Base-by-base conservation (phyloP, 108 stramenopile genomes). In the Mediolabrus comicus region DNA sequence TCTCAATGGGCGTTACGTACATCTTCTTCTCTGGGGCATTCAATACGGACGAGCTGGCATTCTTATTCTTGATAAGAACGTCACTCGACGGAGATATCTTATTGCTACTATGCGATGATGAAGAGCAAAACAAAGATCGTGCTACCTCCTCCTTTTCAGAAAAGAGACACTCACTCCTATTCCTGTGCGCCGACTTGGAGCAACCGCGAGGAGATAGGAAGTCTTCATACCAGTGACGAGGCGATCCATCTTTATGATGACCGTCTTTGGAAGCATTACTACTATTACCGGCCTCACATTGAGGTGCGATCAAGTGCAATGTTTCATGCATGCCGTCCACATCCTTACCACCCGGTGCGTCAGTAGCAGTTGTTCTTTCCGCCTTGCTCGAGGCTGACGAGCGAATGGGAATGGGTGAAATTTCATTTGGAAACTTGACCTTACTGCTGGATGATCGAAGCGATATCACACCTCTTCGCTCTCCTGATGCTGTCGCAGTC, bases 181-280 rank as follows among this genome's bases (percentile, higher is more conserved):
- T 49, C 22, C 46, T 49, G 1, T 17, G 6, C n/a, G 46, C 19
- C 46, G 19, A 22, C 46, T 49, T 49, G 4, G 46, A 49, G 22
- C 46, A 49, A 49, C 46, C 29, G 36, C 56, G 49, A 10, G 76
- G 76, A 60, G 68, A 77, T 10, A 77, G 63, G 16, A 31, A 69
- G 8, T 70, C 69, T 28, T 70, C 68, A 30, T 70, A 70, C 76
- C 76, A 77, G 59, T 69, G 62, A 63, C 75, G 62, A 32, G 35
- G 60, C 16, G 74, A 75, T 28, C 25, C 31, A 10, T 13, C 14
- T 6, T 36, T 1, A 24, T 34, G 54, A 17, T 52, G 11, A 19
- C 24, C 33, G 8, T 46, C 16, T 2, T 19, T 46, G 43, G 22
- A 46, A 22, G n/a, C 4, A 4, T 3, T 46, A 14, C 24, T 56